Base-by-base conservation (phyloP, 306 rosid genomes). In the Trifolium dubium region DNA sequence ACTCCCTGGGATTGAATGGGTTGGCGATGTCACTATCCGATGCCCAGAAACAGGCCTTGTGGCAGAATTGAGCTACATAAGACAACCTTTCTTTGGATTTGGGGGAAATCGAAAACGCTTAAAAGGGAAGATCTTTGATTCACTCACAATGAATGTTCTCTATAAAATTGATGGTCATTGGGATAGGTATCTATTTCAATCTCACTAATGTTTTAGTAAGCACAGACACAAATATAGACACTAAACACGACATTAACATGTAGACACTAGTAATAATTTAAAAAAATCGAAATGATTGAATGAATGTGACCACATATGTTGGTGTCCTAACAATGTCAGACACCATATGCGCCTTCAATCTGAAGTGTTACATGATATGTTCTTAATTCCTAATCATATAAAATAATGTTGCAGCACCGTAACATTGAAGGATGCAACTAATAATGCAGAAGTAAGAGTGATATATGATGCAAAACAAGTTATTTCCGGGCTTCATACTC, bases 131-230 rank as follows among this genome's bases (percentile, higher is more conserved):
- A 88, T 90, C 65, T 82, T 82, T 14, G 76, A 85, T 30, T 80
- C 89, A 11, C 64, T 39, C 1, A 77, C 88, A 12, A 70, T 8
- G 56, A 83, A 82, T 77, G 74, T 77, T 79, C 91, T 89, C 34
- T 85, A 70, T 54, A 88, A 84, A 86, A 58, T 91, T 71, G 71
- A 89, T 50, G 97, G 96, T 43, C 95, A 83, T 6, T 89, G 96
- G 97, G 96, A 91, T 63, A 23, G 23, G 23, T 23, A 23, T 23
- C 23, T 23, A 23, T 23, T 23, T 23, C 23, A 23, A 23, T 23
- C 23, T 23, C 23, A 23, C 23, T 23, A 23, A 23, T 23, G 23
- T 23, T 23, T 23, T 23, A 23, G 23, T 23, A 23, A 23, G 23
- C 23, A 23, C 23, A 23, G 0, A 23, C 23, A 23, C 23, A 23